phyloP scores from a whole-genome alignment of 768 basidiomycete genomes.

The Pleurotus tuber-regium region DNA sequence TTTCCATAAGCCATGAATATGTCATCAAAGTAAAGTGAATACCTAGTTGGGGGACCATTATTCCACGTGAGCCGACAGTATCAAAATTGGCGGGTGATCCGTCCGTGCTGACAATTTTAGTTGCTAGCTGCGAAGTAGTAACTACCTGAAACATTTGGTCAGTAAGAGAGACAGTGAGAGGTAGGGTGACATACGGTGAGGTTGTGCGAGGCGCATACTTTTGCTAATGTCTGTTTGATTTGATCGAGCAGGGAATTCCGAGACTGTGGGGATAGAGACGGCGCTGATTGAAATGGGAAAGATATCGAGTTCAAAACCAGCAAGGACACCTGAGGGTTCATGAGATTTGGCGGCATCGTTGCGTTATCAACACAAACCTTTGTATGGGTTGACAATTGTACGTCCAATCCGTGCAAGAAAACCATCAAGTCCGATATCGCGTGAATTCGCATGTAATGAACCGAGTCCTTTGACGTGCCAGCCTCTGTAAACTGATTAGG shows the following conservation, averaged over 20 bases:
- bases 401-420: constrained; percentile 53
- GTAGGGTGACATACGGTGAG: constrained; percentile 41
- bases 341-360: background rate
- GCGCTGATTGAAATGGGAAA: constrained; percentile 58
- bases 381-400: constrained; percentile 40
- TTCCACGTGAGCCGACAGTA: constrained; percentile 49
- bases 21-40: constrained; percentile 11
- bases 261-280: constrained; percentile 34
- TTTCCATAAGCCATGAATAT: background rate
- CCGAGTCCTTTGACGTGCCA: constrained; percentile 19
- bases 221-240: constrained; percentile 52
- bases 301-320: constrained; percentile 68
- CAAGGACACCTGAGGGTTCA: constrained; percentile 43
- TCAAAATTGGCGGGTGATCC: constrained; percentile 67
- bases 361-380: constrained; percentile 34
- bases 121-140: constrained; percentile 67
- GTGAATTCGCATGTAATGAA: constrained; percentile 43
- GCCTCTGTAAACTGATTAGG: too few relatives aligned
- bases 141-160: constrained; percentile 38
- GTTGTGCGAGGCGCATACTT: constrained; percentile 42
- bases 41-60: constrained; percentile 71
- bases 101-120: constrained; percentile 62
- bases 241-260: constrained; percentile 45
- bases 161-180: background rate
- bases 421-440: constrained; percentile 53